phyloP scores from a whole-genome alignment of 208 protist genomes.

The Polymyxa betae region DNA sequence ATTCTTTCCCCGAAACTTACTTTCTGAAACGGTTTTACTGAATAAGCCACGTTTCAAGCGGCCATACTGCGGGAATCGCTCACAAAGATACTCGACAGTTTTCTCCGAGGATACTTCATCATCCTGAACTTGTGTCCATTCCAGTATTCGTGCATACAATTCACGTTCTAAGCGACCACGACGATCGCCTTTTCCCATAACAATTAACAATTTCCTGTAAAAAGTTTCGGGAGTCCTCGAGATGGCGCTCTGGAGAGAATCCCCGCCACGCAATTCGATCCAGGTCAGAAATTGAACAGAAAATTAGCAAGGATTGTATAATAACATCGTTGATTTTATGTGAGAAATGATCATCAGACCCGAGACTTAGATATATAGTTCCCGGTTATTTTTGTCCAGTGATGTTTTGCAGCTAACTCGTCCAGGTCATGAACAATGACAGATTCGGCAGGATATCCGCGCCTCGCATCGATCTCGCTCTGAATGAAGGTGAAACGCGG shows the following conservation, averaged over 20 bases:
- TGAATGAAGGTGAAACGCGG: neutral
- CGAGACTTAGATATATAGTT: too few species aligned
- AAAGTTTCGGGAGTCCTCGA: too few species aligned
- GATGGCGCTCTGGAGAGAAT: too few species aligned
- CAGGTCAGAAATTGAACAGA: too few species aligned
- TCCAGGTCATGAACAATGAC: neutral
- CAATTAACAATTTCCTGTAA: too few species aligned
- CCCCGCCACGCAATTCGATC: too few species aligned
- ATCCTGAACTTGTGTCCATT: neutral
- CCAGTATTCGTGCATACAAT: constrained; percentile 8
- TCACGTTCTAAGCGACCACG: constrained; percentile 27
- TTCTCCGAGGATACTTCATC: neutral
- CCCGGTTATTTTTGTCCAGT: neutral
- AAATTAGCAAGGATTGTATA: too few species aligned
- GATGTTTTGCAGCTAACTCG: neutral
- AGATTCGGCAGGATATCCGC: neutral
- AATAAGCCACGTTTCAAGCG: constrained; percentile 20
- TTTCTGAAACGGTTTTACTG: neutral
- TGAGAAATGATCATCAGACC: too few species aligned
- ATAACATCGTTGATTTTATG: too few species aligned
- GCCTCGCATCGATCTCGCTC: neutral
- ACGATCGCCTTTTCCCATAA: constrained; percentile 9
- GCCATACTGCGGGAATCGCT: neutral
- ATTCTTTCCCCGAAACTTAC: too few species aligned
- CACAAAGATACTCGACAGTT: neutral